Base-by-base conservation (phyloP, 2,329 filamentous ascomycete genomes). In the Stachybotrys elegans region DNA sequence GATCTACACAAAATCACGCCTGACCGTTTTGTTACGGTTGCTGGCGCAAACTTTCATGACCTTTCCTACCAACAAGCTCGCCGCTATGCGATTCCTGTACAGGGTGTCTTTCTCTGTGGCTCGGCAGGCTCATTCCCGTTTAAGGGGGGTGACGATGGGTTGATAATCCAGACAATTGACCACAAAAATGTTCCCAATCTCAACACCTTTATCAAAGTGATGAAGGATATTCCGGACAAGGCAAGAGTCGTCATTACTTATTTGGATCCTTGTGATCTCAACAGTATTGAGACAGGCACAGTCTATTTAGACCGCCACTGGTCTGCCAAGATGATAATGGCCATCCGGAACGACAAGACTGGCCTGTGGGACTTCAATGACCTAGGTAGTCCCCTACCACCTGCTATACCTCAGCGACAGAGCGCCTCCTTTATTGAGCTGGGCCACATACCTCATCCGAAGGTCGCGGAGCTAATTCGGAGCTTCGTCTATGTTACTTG, bases 11-110 rank as follows among this genome's bases (percentile, higher is more conserved):
- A 79, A 45, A 98, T 98, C 62, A 97, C 93, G 4, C 93, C 94
- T 13, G 91, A 96, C 67, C 86, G 91, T 48, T 98, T 97, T 60
- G 87, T 97, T 43, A 88, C 90, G 5, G 92, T 97, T 35, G 88
- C 91, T 34, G 94, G 93, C 17, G 93, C 84, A 20, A 92, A 90
- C 47, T 97, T 98, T 72, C 94, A 98, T 69, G 81, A 95, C 61
- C 73, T 98, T 16, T 98, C 94, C 1, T 98, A 98, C 64, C 93
- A 98, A 61, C 91, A 97, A 67, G 90, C 93, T n/a, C 84, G 93
- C 9, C 78, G 96, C 5, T 97, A 96, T 62, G 92, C 91, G 23
- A 91, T 98, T 46, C 84, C 91, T 9, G 86, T 90, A 56, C 85
- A 90, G 62, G 93, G 93, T 23, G 90, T 98, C 16, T 98, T 88